Evolutionary conservation across 495 filamentous ascomycete species (phyloP), one percentile per base, ranked within the genome.

Genomic region (Aspergillus heteromorphus): DNA sequence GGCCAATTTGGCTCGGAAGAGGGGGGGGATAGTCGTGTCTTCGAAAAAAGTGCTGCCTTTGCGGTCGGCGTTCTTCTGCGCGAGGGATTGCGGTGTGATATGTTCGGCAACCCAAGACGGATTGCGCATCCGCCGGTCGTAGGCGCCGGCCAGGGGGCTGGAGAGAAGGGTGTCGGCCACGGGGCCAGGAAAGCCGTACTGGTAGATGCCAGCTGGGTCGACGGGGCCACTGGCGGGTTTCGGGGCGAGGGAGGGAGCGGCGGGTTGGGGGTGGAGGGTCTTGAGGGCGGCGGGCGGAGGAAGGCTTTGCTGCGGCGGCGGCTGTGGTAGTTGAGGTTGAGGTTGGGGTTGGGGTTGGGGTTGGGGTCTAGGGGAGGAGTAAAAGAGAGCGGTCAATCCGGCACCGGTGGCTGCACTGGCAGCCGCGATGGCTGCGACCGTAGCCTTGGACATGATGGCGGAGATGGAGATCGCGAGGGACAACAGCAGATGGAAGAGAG

Each of bases 171-270:
- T 81, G 71, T 98, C 93, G 61, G 83, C 79, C 25, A 92, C 71
- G 29, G 93, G 95, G 52, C 93, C 93, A 1, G 93, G 92, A 74
- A 97, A 97, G 61, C 95, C 93, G 72, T 98, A 98, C 68, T 97
- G 86, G 70, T 95, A 92, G 62, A 98, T 78, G 16, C 92, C 93
- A 1, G 88, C 74, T 1, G 93, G 92, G 71, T 97, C 82, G 64
- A 97, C 91, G 17, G 83, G 87, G 25, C 27, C 16, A 41, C 62
- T 40, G 43, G 67, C 34, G 45, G 63, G 60, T 62, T 79, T 76
- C 56, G 63, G 43, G 40, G 69, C 64, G 45, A 75, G 66, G 2
- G 69, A 65, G 25, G 78, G 73, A 13, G 63, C 55, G 47, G 65
- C 69, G 58, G 66, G 61, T 55, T 64, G 72, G 54, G 69, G 56